Base-by-base conservation (phyloP, 305 asterid species). In the Fraxinus albicans region DNA sequence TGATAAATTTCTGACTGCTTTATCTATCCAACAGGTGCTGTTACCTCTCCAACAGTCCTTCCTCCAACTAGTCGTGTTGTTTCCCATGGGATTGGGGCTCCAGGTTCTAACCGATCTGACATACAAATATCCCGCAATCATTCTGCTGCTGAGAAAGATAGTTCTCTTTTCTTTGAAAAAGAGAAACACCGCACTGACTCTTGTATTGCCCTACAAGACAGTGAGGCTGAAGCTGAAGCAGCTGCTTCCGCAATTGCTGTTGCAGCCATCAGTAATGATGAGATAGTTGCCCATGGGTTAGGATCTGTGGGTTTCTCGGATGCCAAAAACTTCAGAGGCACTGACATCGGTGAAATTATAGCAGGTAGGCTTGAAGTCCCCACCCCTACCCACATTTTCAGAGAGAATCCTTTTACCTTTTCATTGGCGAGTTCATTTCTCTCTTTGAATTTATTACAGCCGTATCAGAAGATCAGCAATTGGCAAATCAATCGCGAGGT, bases 201-300 rank as follows among this genome's bases (percentile, higher is more conserved):
- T 69, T 88, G 91, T 81, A 87, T 81, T 83, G 90, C 88, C 83
- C 78, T 91, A 74, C 94, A 89, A 86, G 98, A 94, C 86, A 88
- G 86, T 82, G 97, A 92, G 85, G 92, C 98, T 83, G 98, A 93
- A 90, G 99, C 97, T 73, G 99, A 93, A 88, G 98, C 98, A 44
- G 98, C 97, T 89, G 97, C 99, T 76, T 93, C 98, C 70, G 97
- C 98, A 86, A 94, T 92, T 84, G 97, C 98, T 87, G 99, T 90
- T 82, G 98, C 99, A 31, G 97, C 97, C 86, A 95, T 95, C 79
- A 89, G 93, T 85, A 89, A 86, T 77, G 96, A 97, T 77, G 99
- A 95, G 84, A 86, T 88, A 55, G 94, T 86, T 60, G 91, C 88
- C 85, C 90, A 85, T 82, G 89, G 90, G 76, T 79, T 90, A 77